Conservation (phyloP, 192 early-diverging fungal genomes). For the Geranomyces variabilis region DNA sequence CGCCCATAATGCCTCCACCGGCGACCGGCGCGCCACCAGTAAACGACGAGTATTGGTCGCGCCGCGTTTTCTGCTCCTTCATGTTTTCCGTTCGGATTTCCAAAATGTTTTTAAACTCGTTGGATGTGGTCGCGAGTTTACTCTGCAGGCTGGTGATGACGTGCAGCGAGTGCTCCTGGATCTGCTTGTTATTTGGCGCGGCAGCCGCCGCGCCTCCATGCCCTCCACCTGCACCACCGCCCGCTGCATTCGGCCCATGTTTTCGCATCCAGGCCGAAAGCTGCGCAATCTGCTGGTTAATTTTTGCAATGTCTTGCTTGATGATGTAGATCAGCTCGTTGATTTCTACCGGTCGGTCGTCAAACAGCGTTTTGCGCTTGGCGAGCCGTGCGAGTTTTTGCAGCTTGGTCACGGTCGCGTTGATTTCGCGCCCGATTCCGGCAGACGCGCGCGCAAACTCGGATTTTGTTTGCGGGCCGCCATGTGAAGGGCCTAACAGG, state of each 20-base stretch:
- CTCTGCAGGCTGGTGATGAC: slow-evolving; percentile 93
- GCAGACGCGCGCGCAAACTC: slow-evolving; percentile 86
- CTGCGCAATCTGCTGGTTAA: slow-evolving; percentile 91
- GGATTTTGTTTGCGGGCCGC: slow-evolving; percentile 51
- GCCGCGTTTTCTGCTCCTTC: slow-evolving; percentile 84
- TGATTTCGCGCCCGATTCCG: slow-evolving; percentile 86
- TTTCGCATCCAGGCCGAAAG: slow-evolving; percentile 75
- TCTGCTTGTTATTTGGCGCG: slow-evolving; percentile 54
- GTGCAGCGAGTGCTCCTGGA: slow-evolving; percentile 86
- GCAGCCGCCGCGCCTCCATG: neutral
- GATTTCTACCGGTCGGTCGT: slow-evolving; percentile 95
- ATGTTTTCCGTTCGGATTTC: slow-evolving; percentile 95
- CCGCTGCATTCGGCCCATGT: slow-evolving; percentile 38
- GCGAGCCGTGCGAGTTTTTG: slow-evolving; percentile 89
- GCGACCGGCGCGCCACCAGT: slow-evolving; percentile 33
- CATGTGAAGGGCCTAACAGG: slow-evolving; percentile 25
- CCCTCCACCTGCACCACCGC: neutral
- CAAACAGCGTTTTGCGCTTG: slow-evolving; percentile 94
- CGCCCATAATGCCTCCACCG: slow-evolving; percentile 19
- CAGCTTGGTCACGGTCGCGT: slow-evolving; percentile 77
- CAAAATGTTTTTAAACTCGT: slow-evolving; percentile 92
- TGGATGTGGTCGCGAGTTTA: slow-evolving; percentile 85
- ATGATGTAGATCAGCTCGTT: slow-evolving; percentile 91
- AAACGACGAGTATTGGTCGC: slow-evolving; percentile 80
- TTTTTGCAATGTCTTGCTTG: slow-evolving; percentile 93